phyloP scores from a whole-genome alignment of 768 basidiomycete species.

The Boletus patriciae region DNA sequence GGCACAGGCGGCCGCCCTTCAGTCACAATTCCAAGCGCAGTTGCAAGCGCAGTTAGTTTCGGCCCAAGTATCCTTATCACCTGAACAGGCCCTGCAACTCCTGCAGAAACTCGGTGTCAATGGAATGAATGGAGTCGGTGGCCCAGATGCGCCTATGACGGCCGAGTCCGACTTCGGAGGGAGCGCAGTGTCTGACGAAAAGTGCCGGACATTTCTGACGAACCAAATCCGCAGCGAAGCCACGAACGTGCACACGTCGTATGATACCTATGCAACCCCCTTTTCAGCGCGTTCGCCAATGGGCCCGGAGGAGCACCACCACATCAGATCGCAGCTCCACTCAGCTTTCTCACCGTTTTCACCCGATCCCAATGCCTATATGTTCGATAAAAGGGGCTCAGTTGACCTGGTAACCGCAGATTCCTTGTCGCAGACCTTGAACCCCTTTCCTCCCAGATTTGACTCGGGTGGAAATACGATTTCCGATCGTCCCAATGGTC shows the following conservation, averaged over 20 bases:
- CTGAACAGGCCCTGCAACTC: constrained; percentile 63
- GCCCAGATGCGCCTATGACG: constrained; percentile 10
- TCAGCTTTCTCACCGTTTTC: constrained; percentile 73
- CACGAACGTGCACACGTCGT: constrained; percentile 12
- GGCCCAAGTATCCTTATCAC: constrained; percentile 39
- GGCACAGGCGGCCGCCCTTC: constrained; percentile 72
- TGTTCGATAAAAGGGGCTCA: constrained; percentile 39
- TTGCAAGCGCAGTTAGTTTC: constrained; percentile 34
- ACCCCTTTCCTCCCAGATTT: constrained; percentile 54
- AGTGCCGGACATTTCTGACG: constrained; percentile 18
- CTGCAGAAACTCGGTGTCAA: constrained; percentile 55
- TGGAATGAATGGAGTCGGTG: constrained; percentile 34
- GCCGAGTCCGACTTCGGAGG: constrained; percentile 16
- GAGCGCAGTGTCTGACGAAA: constrained; percentile 25
- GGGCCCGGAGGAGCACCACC: constrained; percentile 19
- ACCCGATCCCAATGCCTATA: constrained; percentile 61
- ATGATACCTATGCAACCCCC: constrained; percentile 24
- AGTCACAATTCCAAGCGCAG: constrained; percentile 43
- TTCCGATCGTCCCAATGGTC: constrained; percentile 42
- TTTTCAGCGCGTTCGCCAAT: constrained; percentile 14
- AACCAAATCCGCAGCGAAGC: constrained; percentile 23
- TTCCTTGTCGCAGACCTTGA: constrained; percentile 47
- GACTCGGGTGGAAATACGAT: constrained; percentile 40
- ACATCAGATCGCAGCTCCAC: constrained; percentile 18
- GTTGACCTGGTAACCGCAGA: constrained; percentile 40